Evolutionary conservation across 768 basidiomycete genomes (phyloP).

Genomic region (Auricularia cornea): DNA sequence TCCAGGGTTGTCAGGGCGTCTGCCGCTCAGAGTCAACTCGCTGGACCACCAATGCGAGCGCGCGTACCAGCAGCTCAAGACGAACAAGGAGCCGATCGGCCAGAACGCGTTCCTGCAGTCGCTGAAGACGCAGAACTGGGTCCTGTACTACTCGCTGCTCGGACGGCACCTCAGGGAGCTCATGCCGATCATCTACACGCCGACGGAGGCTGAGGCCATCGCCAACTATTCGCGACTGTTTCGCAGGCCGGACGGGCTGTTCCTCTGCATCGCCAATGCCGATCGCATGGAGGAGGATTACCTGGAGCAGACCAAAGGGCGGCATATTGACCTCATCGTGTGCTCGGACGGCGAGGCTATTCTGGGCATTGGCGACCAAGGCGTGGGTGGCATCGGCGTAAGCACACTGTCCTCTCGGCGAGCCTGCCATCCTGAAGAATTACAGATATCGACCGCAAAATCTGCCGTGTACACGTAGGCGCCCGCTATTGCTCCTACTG

Average conservation of each 20-base stretch:
- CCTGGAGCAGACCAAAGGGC: constrained; percentile 52
- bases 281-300: constrained; percentile 72
- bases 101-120: constrained; percentile 76
- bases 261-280: constrained; percentile 49
- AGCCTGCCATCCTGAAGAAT: too few relatives aligned
- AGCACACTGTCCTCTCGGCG: too few relatives aligned
- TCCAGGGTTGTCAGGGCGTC: constrained; percentile 35
- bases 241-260: constrained; percentile 70
- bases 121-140: constrained; percentile 73
- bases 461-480: constrained; percentile 66
- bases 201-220: constrained; percentile 77
- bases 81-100: constrained; percentile 31
- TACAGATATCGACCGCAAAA: constrained; percentile 67
- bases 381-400: constrained; percentile 50
- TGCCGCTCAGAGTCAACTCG: constrained; percentile 46
- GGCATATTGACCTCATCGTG: constrained; percentile 68
- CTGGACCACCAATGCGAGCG: constrained; percentile 70
- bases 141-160: constrained; percentile 67
- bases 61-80: constrained; percentile 49
- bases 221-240: constrained; percentile 79
- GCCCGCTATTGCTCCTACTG: too few relatives aligned
- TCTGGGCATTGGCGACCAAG: constrained; percentile 67
- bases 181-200: constrained; percentile 72
- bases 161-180: constrained; percentile 51
- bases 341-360: constrained; percentile 83